Base-by-base conservation (phyloP, 768 basidiomycete genomes). In the Termitomyces sp. region DNA sequence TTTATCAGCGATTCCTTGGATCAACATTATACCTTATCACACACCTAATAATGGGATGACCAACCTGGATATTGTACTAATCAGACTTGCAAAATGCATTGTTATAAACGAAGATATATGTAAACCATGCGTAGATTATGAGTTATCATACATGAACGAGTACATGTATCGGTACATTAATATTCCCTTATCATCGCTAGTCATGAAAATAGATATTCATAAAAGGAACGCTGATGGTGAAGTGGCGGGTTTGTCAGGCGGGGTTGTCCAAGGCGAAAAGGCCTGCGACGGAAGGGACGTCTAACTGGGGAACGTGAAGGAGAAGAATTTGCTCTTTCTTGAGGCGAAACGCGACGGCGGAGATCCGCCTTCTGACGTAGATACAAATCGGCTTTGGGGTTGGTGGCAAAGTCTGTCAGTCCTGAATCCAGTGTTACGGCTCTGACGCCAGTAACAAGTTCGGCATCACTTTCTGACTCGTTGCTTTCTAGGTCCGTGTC, bases 231-330 rank as follows among this genome's bases (percentile, higher is more conserved):
- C 1, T 56, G 62, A 35, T 53, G 58, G 32, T 51, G 53, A 50
- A 42, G 36, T 7, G 48, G 22, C 5, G 42, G 33, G 39, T 33
- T 54, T 20, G 60, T 43, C 27, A 50, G 46, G 35, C 33, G 57
- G 27, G 49, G 55, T n/a, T 46, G 40, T 27, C 58, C 49, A 18
- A 29, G 23, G 39, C 54, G 54, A 47, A 50, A 54, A 18, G 59
- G 60, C 38, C 70, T 66, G 45, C 71, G 68, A 51, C 68, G 61
- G 22, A 63, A 56, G 45, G 69, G 62, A 45, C 76, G 50, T 45
- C 61, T 66, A 13, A 68, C 77, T 16, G 82, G 82, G 1, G 83
- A 84, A 23, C 77, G 74, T 15, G 79, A 80, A n/a, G 79, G 81
- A 0, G 83, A 82, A 5, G 81, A 82, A 32, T 70, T 59, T 9